Evolutionary conservation across 257 asterid genomes (phyloP).

Genomic region (Ballota nigra): DNA sequence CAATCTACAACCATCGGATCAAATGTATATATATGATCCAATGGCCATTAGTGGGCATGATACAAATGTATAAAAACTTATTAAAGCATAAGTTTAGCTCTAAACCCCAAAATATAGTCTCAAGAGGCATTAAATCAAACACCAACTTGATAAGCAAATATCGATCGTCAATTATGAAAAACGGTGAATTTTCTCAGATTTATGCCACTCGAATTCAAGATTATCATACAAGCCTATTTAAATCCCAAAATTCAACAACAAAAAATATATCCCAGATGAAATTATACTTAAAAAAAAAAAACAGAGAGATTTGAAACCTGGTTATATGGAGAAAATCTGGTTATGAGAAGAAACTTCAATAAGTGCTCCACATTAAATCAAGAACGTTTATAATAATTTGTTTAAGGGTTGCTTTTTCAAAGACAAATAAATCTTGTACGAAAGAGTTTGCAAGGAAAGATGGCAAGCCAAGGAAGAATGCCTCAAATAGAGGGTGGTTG

Average conservation of each 20-base stretch:
- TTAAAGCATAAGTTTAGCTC: background rate
- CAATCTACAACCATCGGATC: background rate
- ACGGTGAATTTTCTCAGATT: background rate
- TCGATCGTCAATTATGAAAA: background rate
- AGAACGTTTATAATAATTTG: background rate
- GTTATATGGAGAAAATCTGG: background rate
- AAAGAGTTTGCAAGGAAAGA: slow-evolving; percentile 5
- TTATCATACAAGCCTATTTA: background rate
- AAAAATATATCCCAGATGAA: background rate
- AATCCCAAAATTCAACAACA: background rate
- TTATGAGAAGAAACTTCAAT: background rate
- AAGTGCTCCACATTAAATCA: background rate
- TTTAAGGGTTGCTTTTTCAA: background rate
- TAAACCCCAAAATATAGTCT: background rate
- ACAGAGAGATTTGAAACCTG: background rate
- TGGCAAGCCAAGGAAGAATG: background rate
- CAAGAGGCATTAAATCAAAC: slow-evolving; percentile 19
- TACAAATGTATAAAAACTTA: background rate
- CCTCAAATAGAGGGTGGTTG: slow-evolving; percentile 17
- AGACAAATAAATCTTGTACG: background rate
- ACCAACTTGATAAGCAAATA: background rate
- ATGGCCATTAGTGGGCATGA: background rate
- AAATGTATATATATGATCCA: background rate
- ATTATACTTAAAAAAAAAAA: background rate
- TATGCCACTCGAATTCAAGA: background rate